Conservation (phyloP, 352 stramenopile genomes). For the Globisporangium parvum region DNA sequence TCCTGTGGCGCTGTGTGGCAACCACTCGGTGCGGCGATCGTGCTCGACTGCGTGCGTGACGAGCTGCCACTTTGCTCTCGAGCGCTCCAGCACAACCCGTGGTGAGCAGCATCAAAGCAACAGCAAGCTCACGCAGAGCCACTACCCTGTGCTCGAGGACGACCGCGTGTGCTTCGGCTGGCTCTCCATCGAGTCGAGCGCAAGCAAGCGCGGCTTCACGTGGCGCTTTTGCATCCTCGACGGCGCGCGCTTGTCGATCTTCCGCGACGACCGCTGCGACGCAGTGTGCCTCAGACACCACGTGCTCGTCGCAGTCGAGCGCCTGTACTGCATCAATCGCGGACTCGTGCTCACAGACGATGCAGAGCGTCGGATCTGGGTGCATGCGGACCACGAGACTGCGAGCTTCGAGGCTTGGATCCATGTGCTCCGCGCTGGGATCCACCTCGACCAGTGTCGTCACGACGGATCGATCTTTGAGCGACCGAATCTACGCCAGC, state of each 20-base stretch:
- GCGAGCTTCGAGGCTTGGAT: conserved; percentile 36
- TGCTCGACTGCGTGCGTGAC: conserved; percentile 5
- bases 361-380: conserved; percentile 24
- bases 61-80: neutral
- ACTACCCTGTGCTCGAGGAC: conserved; percentile 8
- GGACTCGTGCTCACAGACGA: conserved; percentile 27
- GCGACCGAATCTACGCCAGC: neutral
- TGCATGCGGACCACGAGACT: conserved; percentile 26
- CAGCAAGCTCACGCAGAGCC: neutral
- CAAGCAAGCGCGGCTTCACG: conserved; percentile 26
- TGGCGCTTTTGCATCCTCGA: conserved; percentile 42
- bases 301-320: conserved; percentile 24
- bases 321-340: conserved; percentile 37
- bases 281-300: conserved; percentile 12
- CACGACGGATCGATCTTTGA: conserved; percentile 20
- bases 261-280: conserved; percentile 10
- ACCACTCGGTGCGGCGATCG: conserved; percentile 5
- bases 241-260: conserved; percentile 24
- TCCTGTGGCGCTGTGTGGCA: neutral
- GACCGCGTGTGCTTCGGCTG: conserved; percentile 26
- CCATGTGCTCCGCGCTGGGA: conserved; percentile 12
- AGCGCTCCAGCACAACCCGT: neutral
- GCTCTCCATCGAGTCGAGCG: conserved; percentile 23
- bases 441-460: conserved; percentile 10
- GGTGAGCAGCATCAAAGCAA: neutral